These are phyloP conservation scores for Purpureocillium takamizusanense DNA, from an alignment of 2,329 filamentous ascomycete species.

Conservation along the genomic window DNA sequence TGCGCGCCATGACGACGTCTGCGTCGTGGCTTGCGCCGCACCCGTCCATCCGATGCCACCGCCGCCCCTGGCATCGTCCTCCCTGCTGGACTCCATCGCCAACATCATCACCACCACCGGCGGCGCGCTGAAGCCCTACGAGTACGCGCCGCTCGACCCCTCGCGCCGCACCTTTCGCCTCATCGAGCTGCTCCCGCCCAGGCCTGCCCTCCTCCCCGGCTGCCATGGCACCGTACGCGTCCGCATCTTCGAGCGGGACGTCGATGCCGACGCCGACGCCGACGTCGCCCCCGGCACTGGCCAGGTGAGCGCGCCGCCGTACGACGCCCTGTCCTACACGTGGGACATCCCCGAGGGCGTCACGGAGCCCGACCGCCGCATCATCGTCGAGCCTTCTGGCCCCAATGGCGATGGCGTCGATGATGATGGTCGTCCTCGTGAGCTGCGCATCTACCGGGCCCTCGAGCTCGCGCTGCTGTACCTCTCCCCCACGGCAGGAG, in stretches of 20 bases:
- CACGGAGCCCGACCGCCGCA: constrained; percentile 11
- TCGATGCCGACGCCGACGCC: constrained; percentile 5
- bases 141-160: constrained; percentile 6
- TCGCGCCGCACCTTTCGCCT: constrained; percentile 13
- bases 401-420: background rate
- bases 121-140: background rate
- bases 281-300: too few relatives aligned
- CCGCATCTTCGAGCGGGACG: constrained; percentile 14
- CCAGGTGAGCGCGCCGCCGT: constrained; percentile 2
- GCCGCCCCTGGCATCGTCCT: background rate
- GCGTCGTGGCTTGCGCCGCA: background rate
- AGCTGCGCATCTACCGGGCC: constrained; percentile 16
- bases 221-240: constrained; percentile 14
- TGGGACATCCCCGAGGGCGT: constrained; percentile 12
- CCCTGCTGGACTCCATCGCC: constrained; percentile 1
- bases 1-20: background rate
- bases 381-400: constrained; percentile 14
- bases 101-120: too few relatives aligned
- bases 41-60: too few relatives aligned
- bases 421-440: too few relatives aligned
- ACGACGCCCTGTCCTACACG: constrained; percentile 21
- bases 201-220: constrained; percentile 9
- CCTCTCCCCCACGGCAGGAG: constrained; percentile 6
- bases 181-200: constrained; percentile 13
- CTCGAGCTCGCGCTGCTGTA: constrained; percentile 18